Evolutionary conservation across 495 filamentous ascomycete genomes (phyloP).

Genomic region (Filosporella fistucella): DNA sequence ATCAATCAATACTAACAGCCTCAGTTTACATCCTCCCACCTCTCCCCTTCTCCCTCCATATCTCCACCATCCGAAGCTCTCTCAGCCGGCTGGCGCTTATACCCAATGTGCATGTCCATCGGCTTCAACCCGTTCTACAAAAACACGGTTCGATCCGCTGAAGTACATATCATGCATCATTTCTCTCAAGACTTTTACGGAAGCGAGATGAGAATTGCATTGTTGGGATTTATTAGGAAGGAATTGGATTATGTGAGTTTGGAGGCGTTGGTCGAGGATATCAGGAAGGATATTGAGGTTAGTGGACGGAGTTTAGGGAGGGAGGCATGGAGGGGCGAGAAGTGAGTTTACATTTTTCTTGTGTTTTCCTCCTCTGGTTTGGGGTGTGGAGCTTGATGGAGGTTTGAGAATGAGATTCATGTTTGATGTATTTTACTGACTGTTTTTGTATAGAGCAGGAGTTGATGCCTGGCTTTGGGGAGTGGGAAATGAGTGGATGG

Average conservation of each 20-base stretch:
- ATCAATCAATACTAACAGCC: too few species aligned
- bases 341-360: background rate
- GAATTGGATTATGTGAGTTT: slow-evolving; percentile 83
- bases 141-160: slow-evolving; percentile 75
- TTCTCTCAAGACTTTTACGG: slow-evolving; percentile 82
- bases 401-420: too few species aligned
- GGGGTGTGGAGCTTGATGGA: too few species aligned
- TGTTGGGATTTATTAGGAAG: slow-evolving; percentile 83
- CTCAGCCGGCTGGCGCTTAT: slow-evolving; percentile 42
- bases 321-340: slow-evolving; percentile 52
- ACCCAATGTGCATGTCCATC: slow-evolving; percentile 89
- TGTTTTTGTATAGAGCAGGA: too few species aligned
- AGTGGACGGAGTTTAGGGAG: slow-evolving; percentile 68
- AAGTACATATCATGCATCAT: slow-evolving; percentile 83
- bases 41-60: too few species aligned
- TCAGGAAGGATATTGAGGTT: slow-evolving; percentile 82
- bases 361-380: too few species aligned
- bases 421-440: too few species aligned
- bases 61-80: slow-evolving; percentile 1
- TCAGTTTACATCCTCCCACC: too few species aligned
- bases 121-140: slow-evolving; percentile 97
- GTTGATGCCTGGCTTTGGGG: too few species aligned
- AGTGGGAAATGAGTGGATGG: too few species aligned
- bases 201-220: slow-evolving; percentile 65
- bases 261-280: slow-evolving; percentile 84